Percentiles rank a stretch among this genome's conserved stretches.
These are phyloP conservation scores for Aspergillus fumigatus DNA, from an alignment of 2,329 filamentous ascomycete genomes.

Conservation along the genomic window DNA sequence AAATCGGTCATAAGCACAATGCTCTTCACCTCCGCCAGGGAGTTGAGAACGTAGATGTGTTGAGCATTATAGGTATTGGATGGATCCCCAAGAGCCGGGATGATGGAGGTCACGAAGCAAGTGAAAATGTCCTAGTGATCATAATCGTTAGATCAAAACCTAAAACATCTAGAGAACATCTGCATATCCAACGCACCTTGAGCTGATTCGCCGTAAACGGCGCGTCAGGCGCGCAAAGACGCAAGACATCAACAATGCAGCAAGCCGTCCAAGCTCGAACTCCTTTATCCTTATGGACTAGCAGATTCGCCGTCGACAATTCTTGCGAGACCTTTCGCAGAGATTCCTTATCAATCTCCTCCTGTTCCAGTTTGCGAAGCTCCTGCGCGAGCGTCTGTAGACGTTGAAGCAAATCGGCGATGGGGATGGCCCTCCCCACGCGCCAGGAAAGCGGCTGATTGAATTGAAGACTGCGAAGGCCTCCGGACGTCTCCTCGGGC, in stretches of 20 bases:
- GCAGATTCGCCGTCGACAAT: slow-evolving; percentile 72
- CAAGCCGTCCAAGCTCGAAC: slow-evolving; percentile 84
- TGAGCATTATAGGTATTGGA: slow-evolving; percentile 87
- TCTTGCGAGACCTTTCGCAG: slow-evolving; percentile 79
- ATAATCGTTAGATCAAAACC: not conserved
- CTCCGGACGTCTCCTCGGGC: slow-evolving; percentile 28
- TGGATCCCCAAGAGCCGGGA: slow-evolving; percentile 81
- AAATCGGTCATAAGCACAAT: slow-evolving; percentile 88
- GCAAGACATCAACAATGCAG: slow-evolving; percentile 88
- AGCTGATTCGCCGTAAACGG: slow-evolving; percentile 87
- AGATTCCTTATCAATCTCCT: slow-evolving; percentile 77
- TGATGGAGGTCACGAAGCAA: slow-evolving; percentile 75
- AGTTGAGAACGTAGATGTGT: slow-evolving; percentile 85
- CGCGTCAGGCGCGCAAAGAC: slow-evolving; percentile 88
- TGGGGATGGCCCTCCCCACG: slow-evolving; percentile 81
- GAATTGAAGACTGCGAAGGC: slow-evolving; percentile 60
- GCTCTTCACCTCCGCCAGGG: slow-evolving; percentile 88
- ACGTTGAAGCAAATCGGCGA: slow-evolving; percentile 73
- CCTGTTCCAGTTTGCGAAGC: slow-evolving; percentile 80
- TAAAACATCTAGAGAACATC: not conserved
- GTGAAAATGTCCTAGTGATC: slow-evolving; percentile 77
- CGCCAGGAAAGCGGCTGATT: slow-evolving; percentile 85
- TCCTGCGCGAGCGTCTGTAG: slow-evolving; percentile 78
- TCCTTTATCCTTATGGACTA: slow-evolving; percentile 89
- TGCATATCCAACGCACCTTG: slow-evolving; percentile 63